Base-by-base conservation (phyloP, 768 basidiomycete species). In the Boletus vinaceobasis region DNA sequence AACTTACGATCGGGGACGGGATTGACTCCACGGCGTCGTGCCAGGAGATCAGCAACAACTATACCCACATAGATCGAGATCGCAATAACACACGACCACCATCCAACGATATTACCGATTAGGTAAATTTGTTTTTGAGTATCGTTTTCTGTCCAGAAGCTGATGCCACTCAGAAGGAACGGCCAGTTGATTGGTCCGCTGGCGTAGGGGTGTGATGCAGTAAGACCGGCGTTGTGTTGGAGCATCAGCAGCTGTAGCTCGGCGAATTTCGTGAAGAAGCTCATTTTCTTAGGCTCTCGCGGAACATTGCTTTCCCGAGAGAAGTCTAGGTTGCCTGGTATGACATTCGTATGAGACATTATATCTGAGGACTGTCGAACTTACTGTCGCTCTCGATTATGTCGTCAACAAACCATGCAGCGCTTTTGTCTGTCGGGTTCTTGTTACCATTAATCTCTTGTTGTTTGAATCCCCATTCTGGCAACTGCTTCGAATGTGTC, bases 361-460 rank as follows among this genome's bases (percentile, higher is more conserved):
- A 58, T 27, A 48, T 49, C 6, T 1, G n/a, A 49, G 11, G 15
- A 31, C 32, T 14, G 29, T 33, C 15, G 0, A 45, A 72, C 88
- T 68, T 59, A 93, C 92, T 74, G 52, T 85, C 87, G 58, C 85
- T 86, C 35, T 76, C 72, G 13, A 96, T 71, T 54, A 99, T 86
- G 27, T 90, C 83, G 57, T 98, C 87, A 15, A 89, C 86, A 69
- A 81, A 92, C 97, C 97, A 99, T 15, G 84, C 84, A 2, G 90
- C 88, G 14, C 83, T 83, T 67, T 84, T 87, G 52, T 97, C 97
- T 8, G 77, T 70, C 5, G 88, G 76, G 55, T 90, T 94, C 77
- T 98, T 99, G 74, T 97, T 94, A 0, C 97, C 97, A 63, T 99
- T 99, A 58, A 99, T 83, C 68, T 98, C 97, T 67, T 98, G 94